Evolutionary conservation across 202 grass and related monocot species (phyloP), one percentile per base, ranked within the genome.

Genomic region (Panicum virgatum): DNA sequence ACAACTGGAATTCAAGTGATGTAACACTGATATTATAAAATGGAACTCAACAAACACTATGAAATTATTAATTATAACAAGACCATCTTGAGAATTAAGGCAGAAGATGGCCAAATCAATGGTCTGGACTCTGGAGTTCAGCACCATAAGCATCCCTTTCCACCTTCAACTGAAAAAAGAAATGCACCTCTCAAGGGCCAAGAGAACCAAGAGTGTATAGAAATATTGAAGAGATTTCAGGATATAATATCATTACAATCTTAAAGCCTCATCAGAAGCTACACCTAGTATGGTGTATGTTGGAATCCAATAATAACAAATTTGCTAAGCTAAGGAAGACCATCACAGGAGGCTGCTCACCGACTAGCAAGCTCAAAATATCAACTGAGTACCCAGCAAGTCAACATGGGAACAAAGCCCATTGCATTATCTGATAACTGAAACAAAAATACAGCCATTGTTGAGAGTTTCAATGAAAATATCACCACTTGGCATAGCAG

Each of bases 391-490:
- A 2, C 9, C 69, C 0, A 12, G 27, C 2, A 80, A 84, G 36
- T 20, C 14, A 29, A 12, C 15, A 72, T 19, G 27, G 13, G 15
- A 43, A 51, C 72, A 72, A 85, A 89, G 67, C 52, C 67, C 72
- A 67, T 70, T 42, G 29, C 87, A 82, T 89, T 66, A 86, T 73
- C 39, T 52, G 58, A 59, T 29, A 73, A 78, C 46, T 14, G 5
- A 82, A 82, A 82, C 50, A 73, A 68, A 61, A 74, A 68, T 71
- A 86, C 66, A 86, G 11, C 73, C 9, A 47, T 73, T 62, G 78
- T 82, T 11, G 50, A 78, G 51, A 46, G 63, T 66, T 66, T 53
- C 4, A 78, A 86, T 18, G 39, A 61, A 89, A 89, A 78, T 46
- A 1, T 66, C 30, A n/a, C 66, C 76, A 62, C 61, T 73, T 67